Percentiles rank a stretch among this genome's conserved stretches.
phyloP scores from a whole-genome alignment of 169 alveolate species.

The Plasmodium cynomolgi region DNA sequence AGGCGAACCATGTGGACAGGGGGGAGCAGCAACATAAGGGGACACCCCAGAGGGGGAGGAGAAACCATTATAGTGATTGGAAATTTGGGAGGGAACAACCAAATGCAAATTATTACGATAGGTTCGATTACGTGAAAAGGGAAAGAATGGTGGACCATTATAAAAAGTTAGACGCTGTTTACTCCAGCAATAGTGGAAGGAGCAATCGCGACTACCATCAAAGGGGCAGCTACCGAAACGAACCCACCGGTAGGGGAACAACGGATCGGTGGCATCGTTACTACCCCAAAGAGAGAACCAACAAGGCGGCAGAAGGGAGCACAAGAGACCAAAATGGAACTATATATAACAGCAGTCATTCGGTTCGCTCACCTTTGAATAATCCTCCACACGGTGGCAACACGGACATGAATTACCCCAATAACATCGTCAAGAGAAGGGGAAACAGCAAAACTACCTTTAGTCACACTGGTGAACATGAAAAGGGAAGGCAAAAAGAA shows the following conservation, averaged over 20 bases:
- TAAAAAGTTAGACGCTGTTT: neutral
- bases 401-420: conserved; percentile 2
- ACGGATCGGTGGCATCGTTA: neutral
- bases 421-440: neutral
- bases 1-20: neutral
- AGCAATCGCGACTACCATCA: neutral
- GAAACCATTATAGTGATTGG: neutral
- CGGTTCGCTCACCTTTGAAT: neutral
- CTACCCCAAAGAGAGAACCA: neutral
- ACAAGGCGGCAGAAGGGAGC: neutral
- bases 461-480: neutral
- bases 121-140: neutral
- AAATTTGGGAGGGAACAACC: neutral
- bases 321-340: neutral
- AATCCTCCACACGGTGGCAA: neutral
- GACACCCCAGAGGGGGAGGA: neutral
- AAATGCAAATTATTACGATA: neutral
- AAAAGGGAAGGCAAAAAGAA: neutral
- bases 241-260: neutral
- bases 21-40: neutral
- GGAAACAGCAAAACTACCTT: neutral
- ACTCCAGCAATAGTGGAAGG: neutral
- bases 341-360: neutral
- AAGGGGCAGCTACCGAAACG: neutral
- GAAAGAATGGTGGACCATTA: neutral